Evolutionary conservation across 331 rosid species (phyloP).

Genomic region (Acacia pycnantha): DNA sequence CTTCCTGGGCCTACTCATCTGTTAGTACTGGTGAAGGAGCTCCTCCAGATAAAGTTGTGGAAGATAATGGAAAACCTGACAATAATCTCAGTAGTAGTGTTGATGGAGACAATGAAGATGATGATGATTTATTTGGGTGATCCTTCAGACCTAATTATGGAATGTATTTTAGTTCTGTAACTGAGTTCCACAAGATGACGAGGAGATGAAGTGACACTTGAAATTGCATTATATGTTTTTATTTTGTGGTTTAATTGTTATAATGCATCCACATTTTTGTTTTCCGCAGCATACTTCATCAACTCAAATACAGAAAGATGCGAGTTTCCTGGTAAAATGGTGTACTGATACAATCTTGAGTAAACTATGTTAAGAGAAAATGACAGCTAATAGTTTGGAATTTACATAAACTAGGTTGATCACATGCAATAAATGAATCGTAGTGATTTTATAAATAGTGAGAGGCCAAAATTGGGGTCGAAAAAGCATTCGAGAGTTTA

Average conservation of each 20-base stretch:
- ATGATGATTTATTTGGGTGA: slow-evolving; percentile 97
- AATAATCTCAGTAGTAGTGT: slow-evolving; percentile 38
- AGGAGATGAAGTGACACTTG: slow-evolving; percentile 39
- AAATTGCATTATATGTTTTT: slow-evolving; percentile 30
- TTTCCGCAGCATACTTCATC: slow-evolving; percentile 30
- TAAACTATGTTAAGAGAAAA: too few relatives aligned
- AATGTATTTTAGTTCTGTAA: slow-evolving; percentile 26
- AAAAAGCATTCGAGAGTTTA: too few relatives aligned
- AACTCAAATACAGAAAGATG: slow-evolving; percentile 2
- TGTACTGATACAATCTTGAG: not conserved
- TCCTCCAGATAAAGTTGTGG: slow-evolving; percentile 42
- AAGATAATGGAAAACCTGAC: slow-evolving; percentile 45
- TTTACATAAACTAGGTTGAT: too few relatives aligned
- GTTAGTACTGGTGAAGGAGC: slow-evolving; percentile 36
- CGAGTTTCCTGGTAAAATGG: not conserved
- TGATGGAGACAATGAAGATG: slow-evolving; percentile 69
- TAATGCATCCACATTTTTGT: slow-evolving; percentile 35
- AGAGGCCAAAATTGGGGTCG: too few relatives aligned
- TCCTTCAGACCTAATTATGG: slow-evolving; percentile 27
- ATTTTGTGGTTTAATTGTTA: slow-evolving; percentile 37
- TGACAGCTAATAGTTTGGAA: too few relatives aligned
- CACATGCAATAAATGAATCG: too few relatives aligned
- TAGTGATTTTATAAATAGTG: too few relatives aligned
- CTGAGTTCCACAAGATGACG: slow-evolving; percentile 33
- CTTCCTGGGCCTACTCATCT: slow-evolving; percentile 89